Evolutionary conservation across 768 basidiomycete species (phyloP), one percentile per base, ranked within the genome.

Genomic region (Holtermannia corniformis): DNA sequence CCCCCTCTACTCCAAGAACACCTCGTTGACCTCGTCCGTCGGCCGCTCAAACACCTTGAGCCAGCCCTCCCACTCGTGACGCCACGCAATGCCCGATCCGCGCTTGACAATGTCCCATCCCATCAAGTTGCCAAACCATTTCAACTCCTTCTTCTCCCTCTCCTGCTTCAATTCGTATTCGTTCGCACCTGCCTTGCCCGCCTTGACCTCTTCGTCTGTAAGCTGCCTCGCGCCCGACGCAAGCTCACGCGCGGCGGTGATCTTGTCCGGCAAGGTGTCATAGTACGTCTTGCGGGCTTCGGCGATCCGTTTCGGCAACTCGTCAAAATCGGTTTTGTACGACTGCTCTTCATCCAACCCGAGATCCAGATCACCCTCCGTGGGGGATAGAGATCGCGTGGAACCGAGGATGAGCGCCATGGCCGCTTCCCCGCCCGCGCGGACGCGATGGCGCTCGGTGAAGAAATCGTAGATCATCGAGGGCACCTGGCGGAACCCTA

Each of bases 381-480:
- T 16, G 22, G 40, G 37, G 7, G 25, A 16, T 22, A 13, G 12
- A 12, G 83, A 80, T 12, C 90, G 80, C 2, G 80, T 81, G 44
- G 76, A 62, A 4, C 75, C 76, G 71, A 78, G 76, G 59, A 95
- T 78, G 51, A 96, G 76, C 44, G 77, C 75, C 67, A 87, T 85
- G 0, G 84, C 91, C 11, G 84, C 84, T 59, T 92, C 82, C 10
- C 86, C 84, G 26, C 93, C 93, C 12, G 79, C 72, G 4, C 74
- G 79, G n/a, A 89, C 88, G 64, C 85, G 82, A 44, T 81, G 75
- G 5, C 90, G 82, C 67, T 86, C 83, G 68, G 89, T 91, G 76
- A 95, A 96, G 73, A 90, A 90, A 58, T 82, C 86, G 81, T 82
- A 84, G 44, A 93, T 79, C 89, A 93, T 92, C 16, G 59, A 58